These are phyloP conservation scores for Linum trigynum DNA, from an alignment of 345 rosid species.

Conservation along the genomic window DNA sequence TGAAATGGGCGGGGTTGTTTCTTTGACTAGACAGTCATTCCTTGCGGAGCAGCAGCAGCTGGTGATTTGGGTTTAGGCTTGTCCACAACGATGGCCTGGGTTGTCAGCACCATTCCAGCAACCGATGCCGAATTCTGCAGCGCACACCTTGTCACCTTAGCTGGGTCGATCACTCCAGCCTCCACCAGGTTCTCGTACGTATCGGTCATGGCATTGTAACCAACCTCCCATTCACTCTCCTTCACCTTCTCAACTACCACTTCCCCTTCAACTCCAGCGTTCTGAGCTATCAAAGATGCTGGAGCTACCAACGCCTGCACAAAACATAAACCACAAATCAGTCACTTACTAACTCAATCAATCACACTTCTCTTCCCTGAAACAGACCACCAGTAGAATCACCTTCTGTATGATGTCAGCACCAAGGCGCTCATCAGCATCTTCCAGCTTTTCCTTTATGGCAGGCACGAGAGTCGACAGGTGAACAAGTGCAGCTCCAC, in stretches of 20 bases:
- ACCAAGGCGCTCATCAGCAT: constrained; percentile 77
- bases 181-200: constrained; percentile 74
- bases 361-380: not conserved
- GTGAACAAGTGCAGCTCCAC: constrained; percentile 87
- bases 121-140: constrained; percentile 92
- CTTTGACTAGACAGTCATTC: constrained; percentile 39
- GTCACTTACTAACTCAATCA: not conserved
- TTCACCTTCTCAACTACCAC: constrained; percentile 81
- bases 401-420: constrained; percentile 98
- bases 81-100: constrained; percentile 95
- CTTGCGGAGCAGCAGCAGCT: constrained; percentile 47
- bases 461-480: constrained; percentile 59
- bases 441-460: constrained; percentile 65
- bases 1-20: not conserved
- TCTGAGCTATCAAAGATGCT: constrained; percentile 82
- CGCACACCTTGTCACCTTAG: constrained; percentile 90
- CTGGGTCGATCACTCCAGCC: constrained; percentile 90
- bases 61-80: constrained; percentile 65
- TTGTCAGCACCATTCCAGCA: constrained; percentile 95
- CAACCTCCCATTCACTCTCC: constrained; percentile 76
- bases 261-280: constrained; percentile 93
- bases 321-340: not conserved
- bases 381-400: not conserved
- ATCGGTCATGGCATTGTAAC: constrained; percentile 93
- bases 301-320: constrained; percentile 80